A percentile compares a stretch with the other conserved stretches of the same genome.
phyloP scores from a whole-genome alignment of 306 rosid genomes.

The Quillaja saponaria region DNA sequence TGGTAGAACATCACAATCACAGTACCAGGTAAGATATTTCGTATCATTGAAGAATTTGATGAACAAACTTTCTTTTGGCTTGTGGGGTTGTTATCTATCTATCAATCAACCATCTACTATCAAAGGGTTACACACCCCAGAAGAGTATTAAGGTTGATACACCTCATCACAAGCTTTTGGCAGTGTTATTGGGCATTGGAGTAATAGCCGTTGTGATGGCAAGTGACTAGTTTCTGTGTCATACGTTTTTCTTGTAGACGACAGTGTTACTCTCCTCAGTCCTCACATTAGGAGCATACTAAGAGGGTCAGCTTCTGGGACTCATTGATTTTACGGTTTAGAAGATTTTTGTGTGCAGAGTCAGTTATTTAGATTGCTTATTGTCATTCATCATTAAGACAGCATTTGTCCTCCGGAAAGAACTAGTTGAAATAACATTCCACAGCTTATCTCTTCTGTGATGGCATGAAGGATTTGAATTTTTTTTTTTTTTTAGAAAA shows the following conservation, averaged over 20 bases:
- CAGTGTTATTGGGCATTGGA: constrained; percentile 66
- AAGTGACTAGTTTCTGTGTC: no score
- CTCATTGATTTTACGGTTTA: constrained; percentile 2
- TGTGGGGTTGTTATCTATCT: constrained; percentile 86
- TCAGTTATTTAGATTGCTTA: constrained; percentile 3
- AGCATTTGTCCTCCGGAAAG: not conserved
- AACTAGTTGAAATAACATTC: not conserved
- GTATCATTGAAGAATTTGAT: not conserved
- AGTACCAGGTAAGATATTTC: constrained; percentile 40
- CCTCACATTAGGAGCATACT: no score
- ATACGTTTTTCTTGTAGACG: no score
- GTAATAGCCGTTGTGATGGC: constrained; percentile 81
- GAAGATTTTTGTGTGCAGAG: constrained; percentile 17
- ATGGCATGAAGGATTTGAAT: no score
- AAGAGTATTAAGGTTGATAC: constrained; percentile 41
- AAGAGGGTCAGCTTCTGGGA: no score
- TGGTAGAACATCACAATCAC: constrained; percentile 35
- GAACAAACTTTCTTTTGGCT: constrained; percentile 35
- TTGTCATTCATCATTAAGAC: not conserved
- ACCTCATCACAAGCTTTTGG: constrained; percentile 49
- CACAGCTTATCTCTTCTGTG: not conserved
- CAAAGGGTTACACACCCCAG: constrained; percentile 59
- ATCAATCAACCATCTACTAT: constrained; percentile 63
- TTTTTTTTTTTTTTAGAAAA: no score
- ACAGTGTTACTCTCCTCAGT: no score